Conservation (phyloP, 768 basidiomycete genomes). For the Dendrothele bispora region DNA sequence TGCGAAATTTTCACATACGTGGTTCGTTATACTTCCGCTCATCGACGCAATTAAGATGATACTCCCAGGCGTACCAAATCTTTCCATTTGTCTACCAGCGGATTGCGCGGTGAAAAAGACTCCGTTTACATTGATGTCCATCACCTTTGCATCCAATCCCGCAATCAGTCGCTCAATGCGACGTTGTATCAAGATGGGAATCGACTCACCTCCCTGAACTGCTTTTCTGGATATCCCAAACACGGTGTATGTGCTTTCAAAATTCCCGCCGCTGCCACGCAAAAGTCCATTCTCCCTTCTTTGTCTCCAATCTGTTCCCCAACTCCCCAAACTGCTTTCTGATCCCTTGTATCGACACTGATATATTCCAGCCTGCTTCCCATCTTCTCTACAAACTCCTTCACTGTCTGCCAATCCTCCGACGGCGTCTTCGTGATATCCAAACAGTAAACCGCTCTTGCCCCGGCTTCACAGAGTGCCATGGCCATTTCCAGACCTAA, state of each 20-base stretch:
- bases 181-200: neutral
- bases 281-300: constrained; percentile 74
- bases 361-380: constrained; percentile 58
- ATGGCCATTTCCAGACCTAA: constrained; percentile 84
- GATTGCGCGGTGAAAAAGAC: constrained; percentile 67
- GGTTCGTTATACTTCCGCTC: constrained; percentile 58
- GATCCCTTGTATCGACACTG: constrained; percentile 63
- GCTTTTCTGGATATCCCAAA: constrained; percentile 61
- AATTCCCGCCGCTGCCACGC: constrained; percentile 78
- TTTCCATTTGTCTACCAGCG: constrained; percentile 60
- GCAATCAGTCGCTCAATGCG: neutral
- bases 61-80: constrained; percentile 52
- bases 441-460: constrained; percentile 66
- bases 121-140: constrained; percentile 68
- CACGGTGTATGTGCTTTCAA: constrained; percentile 60
- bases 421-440: constrained; percentile 60
- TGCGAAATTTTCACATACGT: no score
- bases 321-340: constrained; percentile 55
- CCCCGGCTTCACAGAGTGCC: constrained; percentile 71
- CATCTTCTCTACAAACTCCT: constrained; percentile 49
- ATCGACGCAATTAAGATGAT: constrained; percentile 69
- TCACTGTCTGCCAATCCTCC: constrained; percentile 56
- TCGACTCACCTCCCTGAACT: constrained; percentile 58
- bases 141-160: constrained; percentile 42
- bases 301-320: constrained; percentile 60